A percentile compares a stretch with the other conserved stretches of the same genome.
These are phyloP conservation scores for Termitomyces sp. DNA, from an alignment of 768 basidiomycete species.

Conservation along the genomic window DNA sequence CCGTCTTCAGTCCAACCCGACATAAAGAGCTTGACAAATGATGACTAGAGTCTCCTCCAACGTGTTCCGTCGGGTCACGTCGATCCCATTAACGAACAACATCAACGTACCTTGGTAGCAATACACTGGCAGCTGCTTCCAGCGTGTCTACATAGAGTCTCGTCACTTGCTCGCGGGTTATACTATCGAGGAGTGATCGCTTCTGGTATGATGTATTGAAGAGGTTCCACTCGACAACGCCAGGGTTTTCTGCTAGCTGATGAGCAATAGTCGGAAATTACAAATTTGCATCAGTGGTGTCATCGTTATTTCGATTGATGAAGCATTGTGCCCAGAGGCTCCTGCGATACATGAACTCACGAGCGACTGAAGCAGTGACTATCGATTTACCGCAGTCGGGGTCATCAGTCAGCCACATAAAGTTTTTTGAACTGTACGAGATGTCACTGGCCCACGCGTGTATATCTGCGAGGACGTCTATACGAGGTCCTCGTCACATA, in stretches of 20 bases:
- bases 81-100: constrained; percentile 18
- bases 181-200: constrained; percentile 11
- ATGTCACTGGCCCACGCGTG: constrained; percentile 2
- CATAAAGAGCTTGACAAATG: constrained; percentile 16
- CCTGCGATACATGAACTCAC: constrained; percentile 1
- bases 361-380: constrained; percentile 4
- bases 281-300: constrained; percentile 5
- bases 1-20: constrained; percentile 17
- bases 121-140: constrained; percentile 1
- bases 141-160: constrained; percentile 13
- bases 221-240: constrained; percentile 1
- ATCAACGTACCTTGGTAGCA: constrained; percentile 6
- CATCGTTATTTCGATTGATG: constrained; percentile 7
- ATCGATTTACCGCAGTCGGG: constrained; percentile 7
- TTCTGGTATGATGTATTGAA: constrained; percentile 2
- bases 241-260: constrained; percentile 8
- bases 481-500: constrained; percentile 3
- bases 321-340: constrained; percentile 13
- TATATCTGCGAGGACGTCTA: constrained; percentile 2
- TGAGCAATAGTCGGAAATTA: constrained; percentile 17
- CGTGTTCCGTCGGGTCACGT: constrained; percentile 12
- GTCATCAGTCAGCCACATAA: constrained; percentile 9
- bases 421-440: not conserved
- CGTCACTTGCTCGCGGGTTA: constrained; percentile 9
- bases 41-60: constrained; percentile 9